Evolutionary conservation across 1,284 basidiomycete species (phyloP), one percentile per base, ranked within the genome.

Genomic region (Cutaneotrichosporon sp.): DNA sequence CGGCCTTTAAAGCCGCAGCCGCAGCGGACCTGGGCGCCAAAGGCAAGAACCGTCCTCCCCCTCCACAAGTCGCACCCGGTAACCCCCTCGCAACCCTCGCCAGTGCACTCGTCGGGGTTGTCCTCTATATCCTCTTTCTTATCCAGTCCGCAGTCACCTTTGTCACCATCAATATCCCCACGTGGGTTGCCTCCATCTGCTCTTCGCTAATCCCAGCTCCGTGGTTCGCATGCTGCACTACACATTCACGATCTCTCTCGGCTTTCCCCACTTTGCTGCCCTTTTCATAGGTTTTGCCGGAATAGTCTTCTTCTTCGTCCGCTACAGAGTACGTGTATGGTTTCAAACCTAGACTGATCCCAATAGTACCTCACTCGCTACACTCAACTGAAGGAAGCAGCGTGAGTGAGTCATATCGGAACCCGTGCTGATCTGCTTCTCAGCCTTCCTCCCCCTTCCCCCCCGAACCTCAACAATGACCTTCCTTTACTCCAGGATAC

Each of bases 241-340:
- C 69, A 90, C 89, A 4, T 84, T 92, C 80, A 92, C 90, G 2
- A 79, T 91, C 61, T 73, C 92, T 82, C 81, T 94, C 46, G 89
- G 89, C 61, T 92, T 93, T 70, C 91, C 87, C 79, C 87, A 86
- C 43, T 85, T 93, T 59, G 84, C 86, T 10, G 79, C 86, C 49
- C 80, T 94, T 14, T 88, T 90, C 59, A 75, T 78, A 16, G 77
- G 83, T 4, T 83, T 83, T 2, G 79, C 80, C 2, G 79, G 88
- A 46, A 83, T 80, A 3, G 67, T 90, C 25, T 88, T 89, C 72
- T 88, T 90, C 63, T 84, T 86, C 78, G 86, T 92, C 59, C 83
- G 89, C 50, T 89, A 88, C 72, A 59, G 84, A 82, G 50, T 88
- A 87, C 65, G 80, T 88, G 55, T 84, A 86, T 63, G 81, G 80